Evolutionary conservation across 495 filamentous ascomycete genomes (phyloP).

Genomic region (Massariosphaeria phaeospora): DNA sequence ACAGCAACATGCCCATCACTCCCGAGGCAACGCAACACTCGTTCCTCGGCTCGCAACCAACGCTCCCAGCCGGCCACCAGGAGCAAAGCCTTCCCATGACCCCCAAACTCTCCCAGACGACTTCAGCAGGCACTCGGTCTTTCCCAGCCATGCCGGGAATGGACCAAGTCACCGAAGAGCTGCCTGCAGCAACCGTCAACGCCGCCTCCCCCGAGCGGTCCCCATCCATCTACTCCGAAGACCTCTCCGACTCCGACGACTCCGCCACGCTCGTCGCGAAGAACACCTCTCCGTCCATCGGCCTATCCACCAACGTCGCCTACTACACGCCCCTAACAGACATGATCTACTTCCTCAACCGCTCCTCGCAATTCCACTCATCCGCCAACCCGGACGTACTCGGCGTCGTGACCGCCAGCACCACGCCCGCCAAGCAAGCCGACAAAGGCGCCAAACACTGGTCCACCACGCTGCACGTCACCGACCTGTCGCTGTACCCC

Average conservation of each 20-base stretch:
- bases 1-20: slow-evolving; percentile 27
- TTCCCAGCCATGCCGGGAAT: slow-evolving; percentile 7
- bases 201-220: slow-evolving; percentile 2
- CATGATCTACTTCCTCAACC: slow-evolving; percentile 43
- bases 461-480: slow-evolving; percentile 61
- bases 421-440: slow-evolving; percentile 53
- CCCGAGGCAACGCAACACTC: slow-evolving; percentile 31
- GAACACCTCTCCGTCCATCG: slow-evolving; percentile 36
- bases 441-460: slow-evolving; percentile 66
- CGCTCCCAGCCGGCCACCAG: background rate
- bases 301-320: slow-evolving; percentile 57
- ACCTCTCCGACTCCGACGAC: slow-evolving; percentile 11
- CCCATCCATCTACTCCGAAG: slow-evolving; percentile 14
- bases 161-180: slow-evolving; percentile 3
- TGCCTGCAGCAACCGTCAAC: background rate
- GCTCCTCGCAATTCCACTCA: slow-evolving; percentile 27
- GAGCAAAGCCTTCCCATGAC: slow-evolving; percentile 28
- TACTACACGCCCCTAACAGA: slow-evolving; percentile 66
- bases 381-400: slow-evolving; percentile 53
- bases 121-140: slow-evolving; percentile 9
- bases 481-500: slow-evolving; percentile 52
- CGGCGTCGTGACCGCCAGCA: slow-evolving; percentile 57
- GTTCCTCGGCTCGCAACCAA: slow-evolving; percentile 5
- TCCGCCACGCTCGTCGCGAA: background rate
- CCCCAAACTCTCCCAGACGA: slow-evolving; percentile 27